phyloP scores from a whole-genome alignment of 2,329 filamentous ascomycete genomes.

The Monilinia laxa region DNA sequence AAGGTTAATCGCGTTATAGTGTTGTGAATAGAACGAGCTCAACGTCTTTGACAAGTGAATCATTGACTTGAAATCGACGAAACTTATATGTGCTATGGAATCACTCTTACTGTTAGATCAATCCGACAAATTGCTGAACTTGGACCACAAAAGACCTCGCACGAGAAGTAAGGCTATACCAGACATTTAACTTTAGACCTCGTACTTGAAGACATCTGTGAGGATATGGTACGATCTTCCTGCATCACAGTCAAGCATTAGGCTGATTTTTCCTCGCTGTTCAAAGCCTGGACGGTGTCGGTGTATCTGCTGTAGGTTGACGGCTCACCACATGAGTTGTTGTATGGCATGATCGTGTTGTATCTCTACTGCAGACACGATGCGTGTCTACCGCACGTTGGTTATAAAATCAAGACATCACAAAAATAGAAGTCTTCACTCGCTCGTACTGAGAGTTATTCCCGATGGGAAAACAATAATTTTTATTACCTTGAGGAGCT shows the following conservation, averaged over 20 bases:
- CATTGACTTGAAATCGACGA: neutral
- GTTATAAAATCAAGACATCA: neutral
- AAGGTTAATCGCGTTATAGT: too few relatives aligned
- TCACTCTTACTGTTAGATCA: neutral
- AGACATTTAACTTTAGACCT: too few relatives aligned
- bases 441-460: neutral
- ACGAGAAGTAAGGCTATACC: neutral
- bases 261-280: neutral
- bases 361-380: conserved; percentile 2
- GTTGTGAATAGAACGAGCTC: neutral
- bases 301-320: neutral
- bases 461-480: neutral
- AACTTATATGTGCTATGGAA: neutral
- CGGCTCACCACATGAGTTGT: neutral
- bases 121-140: neutral
- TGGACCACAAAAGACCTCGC: neutral
- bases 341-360: conserved; percentile 2
- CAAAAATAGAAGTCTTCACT: neutral
- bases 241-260: neutral
- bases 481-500: neutral
- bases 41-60: neutral
- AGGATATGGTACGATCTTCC: neutral
- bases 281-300: neutral
- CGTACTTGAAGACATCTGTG: conserved; percentile 1
- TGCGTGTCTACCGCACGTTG: neutral